A percentile compares a stretch with the other conserved stretches of the same genome.
Conservation (phyloP, 2,329 filamentous ascomycete genomes). For the Chaetomium olivaceum region DNA sequence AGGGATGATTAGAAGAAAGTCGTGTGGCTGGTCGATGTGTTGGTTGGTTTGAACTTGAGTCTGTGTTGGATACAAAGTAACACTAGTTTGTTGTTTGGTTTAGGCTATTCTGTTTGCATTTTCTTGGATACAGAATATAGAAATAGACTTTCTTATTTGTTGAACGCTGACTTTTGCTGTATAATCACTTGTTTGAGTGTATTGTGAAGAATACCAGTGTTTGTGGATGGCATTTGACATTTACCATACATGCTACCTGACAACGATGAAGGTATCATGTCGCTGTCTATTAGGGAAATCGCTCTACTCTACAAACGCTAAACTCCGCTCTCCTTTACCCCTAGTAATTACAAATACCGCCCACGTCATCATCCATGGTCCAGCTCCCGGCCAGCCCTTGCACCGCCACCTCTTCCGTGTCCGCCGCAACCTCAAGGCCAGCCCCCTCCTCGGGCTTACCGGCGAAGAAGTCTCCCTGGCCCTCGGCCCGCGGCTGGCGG, state of each 20-base stretch:
- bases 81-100: not conserved
- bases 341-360: constrained; percentile 60
- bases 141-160: too few relatives aligned
- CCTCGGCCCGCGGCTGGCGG: constrained; percentile 50
- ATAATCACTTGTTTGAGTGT: too few relatives aligned
- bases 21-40: not conserved
- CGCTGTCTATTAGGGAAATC: not conserved
- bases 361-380: constrained; percentile 82
- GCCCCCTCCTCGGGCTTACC: constrained; percentile 53
- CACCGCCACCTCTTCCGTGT: constrained; percentile 50
- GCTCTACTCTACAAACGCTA: not conserved
- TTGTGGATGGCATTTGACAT: not conserved
- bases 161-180: too few relatives aligned
- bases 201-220: too few relatives aligned
- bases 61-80: not conserved
- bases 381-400: constrained; percentile 78
- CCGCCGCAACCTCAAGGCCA: constrained; percentile 35
- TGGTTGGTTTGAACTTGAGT: not conserved
- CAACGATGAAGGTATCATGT: not conserved
- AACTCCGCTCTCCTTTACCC: not conserved
- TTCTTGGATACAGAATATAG: not conserved
- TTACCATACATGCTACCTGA: too few relatives aligned
- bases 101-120: not conserved
- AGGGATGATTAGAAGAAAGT: not conserved
- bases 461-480: constrained; percentile 58